Evolutionary conservation across 208 protist species (phyloP), one percentile per base, ranked within the genome.

Genomic region (Trypanosoma boissoni): DNA sequence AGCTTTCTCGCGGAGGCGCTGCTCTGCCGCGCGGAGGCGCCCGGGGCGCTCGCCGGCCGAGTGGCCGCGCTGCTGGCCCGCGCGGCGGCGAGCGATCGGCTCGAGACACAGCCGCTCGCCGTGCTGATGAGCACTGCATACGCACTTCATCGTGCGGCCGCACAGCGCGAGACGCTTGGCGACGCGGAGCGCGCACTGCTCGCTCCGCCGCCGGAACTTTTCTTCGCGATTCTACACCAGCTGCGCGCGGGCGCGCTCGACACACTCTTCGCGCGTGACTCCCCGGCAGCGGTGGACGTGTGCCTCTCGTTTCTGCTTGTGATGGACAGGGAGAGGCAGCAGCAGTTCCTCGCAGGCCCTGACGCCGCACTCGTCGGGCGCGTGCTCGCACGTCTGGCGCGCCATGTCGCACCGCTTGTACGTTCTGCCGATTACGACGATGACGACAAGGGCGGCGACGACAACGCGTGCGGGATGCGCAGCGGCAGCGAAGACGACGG

Each of bases 1-100:
- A 76, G 75, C 27, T 83, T 92, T 46, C 55, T 95, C 23, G 84
- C 71, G 43, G 85, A 95, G 31, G 69, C 91, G 2, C 64, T 84
- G 31, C 27, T 68, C 7, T 68, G 72, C 43, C 53, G 52, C n/a
- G 24, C 61, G 5, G 44, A 65, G 2, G 36, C 31, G 34, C 18
- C 62, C 7, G 20, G 16, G 4, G 14, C 12, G 24, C 34, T 73
- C 10, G 44, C 34, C 16, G 66, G 66, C 26, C 42, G 51, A 34
- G 66, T 73, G 18, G 58, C 28, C 0, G 18, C 31, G 21, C 51
- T 73, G 20, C 53, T 68, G 23, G 36, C 55, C 21, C 53, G 55
- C 24, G 62, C 64, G 2, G 61, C 57, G n/a, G 53, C 36, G 18
- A 88, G 74, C 48, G 80, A 83, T 24, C 63, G 74, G 48, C 74